A percentile compares a stretch with the other conserved stretches of the same genome.
Evolutionary conservation across 225 moss, liverwort and hornwort species (phyloP).

Genomic region (Rhytidiadelphus loreus): DNA sequence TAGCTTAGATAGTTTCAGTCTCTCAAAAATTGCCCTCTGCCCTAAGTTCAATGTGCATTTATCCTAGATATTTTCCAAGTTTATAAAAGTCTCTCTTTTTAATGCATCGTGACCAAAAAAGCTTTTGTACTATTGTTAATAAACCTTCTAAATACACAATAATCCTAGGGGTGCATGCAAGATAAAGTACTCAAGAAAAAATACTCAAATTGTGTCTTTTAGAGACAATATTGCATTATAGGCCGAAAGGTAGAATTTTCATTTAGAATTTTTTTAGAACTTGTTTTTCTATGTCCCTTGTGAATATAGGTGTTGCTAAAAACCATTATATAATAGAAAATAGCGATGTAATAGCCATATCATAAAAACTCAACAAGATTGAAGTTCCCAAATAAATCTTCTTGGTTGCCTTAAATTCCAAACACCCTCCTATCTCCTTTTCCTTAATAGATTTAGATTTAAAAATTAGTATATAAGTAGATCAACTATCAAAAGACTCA

Average conservation of each 20-base stretch:
- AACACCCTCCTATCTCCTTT: not conserved
- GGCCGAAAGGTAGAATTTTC: fast-evolving
- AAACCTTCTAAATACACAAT: not conserved
- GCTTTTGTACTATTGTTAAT: fast-evolving
- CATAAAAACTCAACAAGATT: not conserved
- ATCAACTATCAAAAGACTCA: no score
- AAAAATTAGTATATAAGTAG: not conserved
- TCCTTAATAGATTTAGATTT: not conserved
- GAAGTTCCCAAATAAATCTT: not conserved
- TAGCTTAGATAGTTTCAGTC: no score
- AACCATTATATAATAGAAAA: not conserved
- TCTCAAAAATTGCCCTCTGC: not conserved
- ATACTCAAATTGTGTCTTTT: fast-evolving
- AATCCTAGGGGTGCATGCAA: not conserved
- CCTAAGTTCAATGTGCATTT: not conserved
- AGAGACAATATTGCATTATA: not conserved
- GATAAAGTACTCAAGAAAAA: not conserved
- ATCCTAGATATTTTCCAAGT: not conserved
- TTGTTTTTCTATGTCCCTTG: not conserved
- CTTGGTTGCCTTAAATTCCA: not conserved
- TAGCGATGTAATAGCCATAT: not conserved
- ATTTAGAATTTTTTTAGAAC: not conserved
- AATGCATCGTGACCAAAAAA: not conserved
- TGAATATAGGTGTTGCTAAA: not conserved
- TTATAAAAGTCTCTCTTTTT: not conserved